Evolutionary conservation across 179 eudicot genomes (phyloP), one percentile per base, ranked within the genome.

Genomic region (Beta macrorhiza): DNA sequence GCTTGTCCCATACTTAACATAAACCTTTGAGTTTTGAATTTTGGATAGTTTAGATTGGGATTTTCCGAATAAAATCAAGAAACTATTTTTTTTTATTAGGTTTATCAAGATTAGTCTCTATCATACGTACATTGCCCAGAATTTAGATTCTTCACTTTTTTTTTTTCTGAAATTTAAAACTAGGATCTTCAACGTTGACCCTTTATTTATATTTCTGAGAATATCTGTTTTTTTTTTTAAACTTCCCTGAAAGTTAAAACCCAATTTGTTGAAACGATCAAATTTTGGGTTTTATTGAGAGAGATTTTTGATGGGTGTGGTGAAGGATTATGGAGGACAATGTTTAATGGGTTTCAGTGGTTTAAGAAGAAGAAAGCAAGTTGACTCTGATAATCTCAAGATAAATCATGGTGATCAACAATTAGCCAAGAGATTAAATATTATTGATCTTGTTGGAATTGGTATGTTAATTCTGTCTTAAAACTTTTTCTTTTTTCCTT

Each of bases 381-480:
- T 86, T 61, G 89, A 87, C 62, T 80, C 91, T 62, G 79, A 77
- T 52, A 51, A 59, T 79, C 9, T 72, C 20, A 84, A 68, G 56
- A 15, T 49, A 7, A 76, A 61, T 57, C 79, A 78, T 5, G 75
- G 52, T 68, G 49, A 68, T 83, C 86, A 77, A 69, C 88, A 84
- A 75, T 83, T 89, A 70, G 90, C 90, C 67, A 89, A 82, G 80
- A 81, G 77, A 71, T 82, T 89, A 72, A 79, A 85, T 75, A 81
- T 80, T 78, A 9, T 83, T 84, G 91, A 89, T 74, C 91, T 87
- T 81, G 69, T 87, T 83, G 89, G 89, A 65, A 82, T 89, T 79
- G 91, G 90, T 89, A 87, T 59, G 5, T 67, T 29, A 19, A 49
- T 20, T 51, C 59, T 16, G 8, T 5, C 14, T 63, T 37, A 25